Conservation (phyloP, 106 monocot genomes). For the Alisma plantagoaquatica region DNA sequence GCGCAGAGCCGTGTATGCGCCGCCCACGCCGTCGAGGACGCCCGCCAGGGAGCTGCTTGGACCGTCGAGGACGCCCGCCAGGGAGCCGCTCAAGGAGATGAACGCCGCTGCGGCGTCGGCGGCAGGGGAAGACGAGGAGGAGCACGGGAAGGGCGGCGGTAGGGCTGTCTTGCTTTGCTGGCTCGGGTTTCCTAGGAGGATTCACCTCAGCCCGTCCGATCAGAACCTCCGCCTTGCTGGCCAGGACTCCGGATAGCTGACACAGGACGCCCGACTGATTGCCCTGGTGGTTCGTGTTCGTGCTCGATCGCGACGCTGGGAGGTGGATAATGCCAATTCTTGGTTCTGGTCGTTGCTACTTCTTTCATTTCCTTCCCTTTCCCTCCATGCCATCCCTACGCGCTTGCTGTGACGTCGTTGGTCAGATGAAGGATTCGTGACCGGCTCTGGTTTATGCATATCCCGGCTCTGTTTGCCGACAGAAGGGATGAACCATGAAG, state of each 20-base stretch:
- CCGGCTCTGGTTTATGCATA: too few species aligned
- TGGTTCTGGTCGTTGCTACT: too few species aligned
- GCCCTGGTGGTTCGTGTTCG: too few species aligned
- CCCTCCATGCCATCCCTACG: too few species aligned
- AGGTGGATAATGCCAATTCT: too few species aligned
- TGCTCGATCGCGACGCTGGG: too few species aligned
- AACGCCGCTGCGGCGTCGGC: background rate
- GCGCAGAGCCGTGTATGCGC: background rate
- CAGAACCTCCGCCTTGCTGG: slow-evolving; percentile 19
- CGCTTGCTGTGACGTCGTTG: too few species aligned
- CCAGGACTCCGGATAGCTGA: background rate
- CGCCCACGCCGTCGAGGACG: background rate
- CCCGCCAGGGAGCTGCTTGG: background rate
- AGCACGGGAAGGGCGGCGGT: background rate
- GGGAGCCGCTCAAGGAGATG: background rate
- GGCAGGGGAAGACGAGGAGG: slow-evolving; percentile 8
- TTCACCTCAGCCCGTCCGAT: slow-evolving; percentile 29
- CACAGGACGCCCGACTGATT: too few species aligned
- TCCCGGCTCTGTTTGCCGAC: too few species aligned
- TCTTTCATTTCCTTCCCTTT: too few species aligned
- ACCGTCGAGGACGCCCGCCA: background rate
- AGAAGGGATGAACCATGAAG: too few species aligned
- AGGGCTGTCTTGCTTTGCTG: slow-evolving; percentile 18
- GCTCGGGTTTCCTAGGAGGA: slow-evolving; percentile 19
- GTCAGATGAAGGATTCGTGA: too few species aligned